phyloP scores from a whole-genome alignment of 2,329 filamentous ascomycete species.

The Calonectria pseudoreteaudii region DNA sequence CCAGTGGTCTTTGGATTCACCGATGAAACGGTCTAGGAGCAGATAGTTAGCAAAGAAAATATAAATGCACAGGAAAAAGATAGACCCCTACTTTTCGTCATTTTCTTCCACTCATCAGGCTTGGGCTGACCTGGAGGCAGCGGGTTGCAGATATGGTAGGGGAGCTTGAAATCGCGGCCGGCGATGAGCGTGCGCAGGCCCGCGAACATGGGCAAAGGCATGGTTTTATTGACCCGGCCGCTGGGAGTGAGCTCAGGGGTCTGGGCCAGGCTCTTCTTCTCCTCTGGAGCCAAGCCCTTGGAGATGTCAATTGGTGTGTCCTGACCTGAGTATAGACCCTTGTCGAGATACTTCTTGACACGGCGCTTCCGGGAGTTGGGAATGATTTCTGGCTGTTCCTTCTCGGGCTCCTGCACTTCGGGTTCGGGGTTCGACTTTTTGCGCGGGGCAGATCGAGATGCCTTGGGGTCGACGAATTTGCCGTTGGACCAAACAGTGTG shows the following conservation, averaged over 20 bases:
- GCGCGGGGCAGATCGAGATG: slow-evolving; percentile 51
- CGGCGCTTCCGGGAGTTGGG: slow-evolving; percentile 56
- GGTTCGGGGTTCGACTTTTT: slow-evolving; percentile 49
- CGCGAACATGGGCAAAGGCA: slow-evolving; percentile 84
- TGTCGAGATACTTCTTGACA: slow-evolving; percentile 81
- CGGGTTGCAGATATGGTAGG: slow-evolving; percentile 90
- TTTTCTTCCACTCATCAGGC: slow-evolving; percentile 91
- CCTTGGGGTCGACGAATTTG: slow-evolving; percentile 66
- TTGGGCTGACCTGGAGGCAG: slow-evolving; percentile 88
- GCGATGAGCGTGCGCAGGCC: slow-evolving; percentile 77
- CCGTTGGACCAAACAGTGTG: slow-evolving; percentile 75
- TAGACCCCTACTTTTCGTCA: slow-evolving; percentile 81
- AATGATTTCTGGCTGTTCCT: slow-evolving; percentile 52
- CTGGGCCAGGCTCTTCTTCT: slow-evolving; percentile 64
- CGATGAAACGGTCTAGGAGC: slow-evolving; percentile 85
- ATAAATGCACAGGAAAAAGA: not conserved
- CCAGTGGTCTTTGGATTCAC: slow-evolving; percentile 84
- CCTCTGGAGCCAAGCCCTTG: slow-evolving; percentile 60
- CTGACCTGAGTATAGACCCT: slow-evolving; percentile 91
- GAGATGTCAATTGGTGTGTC: slow-evolving; percentile 61
- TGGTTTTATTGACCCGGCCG: slow-evolving; percentile 63
- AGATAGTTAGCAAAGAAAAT: slow-evolving; percentile 44
- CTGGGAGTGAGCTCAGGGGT: slow-evolving; percentile 60
- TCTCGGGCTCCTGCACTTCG: slow-evolving; percentile 38
- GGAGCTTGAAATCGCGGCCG: slow-evolving; percentile 87